These are phyloP conservation scores for Diplosphaera chodatii DNA, from an alignment of 139 green algal genomes.

Conservation along the genomic window DNA sequence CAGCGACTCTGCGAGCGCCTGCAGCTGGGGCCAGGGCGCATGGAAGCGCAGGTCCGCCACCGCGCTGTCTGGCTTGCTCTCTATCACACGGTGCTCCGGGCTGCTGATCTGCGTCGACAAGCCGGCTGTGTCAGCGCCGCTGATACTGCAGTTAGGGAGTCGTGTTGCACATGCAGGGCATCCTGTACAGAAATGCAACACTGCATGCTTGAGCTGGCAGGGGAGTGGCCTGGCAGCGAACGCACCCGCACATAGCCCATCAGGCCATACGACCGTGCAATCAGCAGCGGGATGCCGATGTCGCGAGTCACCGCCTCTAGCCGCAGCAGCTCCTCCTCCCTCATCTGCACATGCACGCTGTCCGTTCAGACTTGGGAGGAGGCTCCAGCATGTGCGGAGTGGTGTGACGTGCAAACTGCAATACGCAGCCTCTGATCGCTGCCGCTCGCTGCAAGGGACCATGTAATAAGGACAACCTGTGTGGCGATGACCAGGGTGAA, in stretches of 20 bases:
- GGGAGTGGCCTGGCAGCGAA: not conserved
- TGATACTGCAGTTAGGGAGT: too few relatives aligned
- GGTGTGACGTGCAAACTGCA: too few relatives aligned
- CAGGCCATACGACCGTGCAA: slow-evolving; percentile 78
- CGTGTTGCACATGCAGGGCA: too few relatives aligned
- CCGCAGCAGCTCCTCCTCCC: slow-evolving; percentile 42
- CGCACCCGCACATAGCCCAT: slow-evolving; percentile 71
- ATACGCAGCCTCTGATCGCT: too few relatives aligned
- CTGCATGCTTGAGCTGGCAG: too few relatives aligned
- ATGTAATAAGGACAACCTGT: too few relatives aligned
- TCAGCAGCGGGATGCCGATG: slow-evolving; percentile 56
- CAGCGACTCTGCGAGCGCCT: slow-evolving; percentile 38
- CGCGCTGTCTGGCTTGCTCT: slow-evolving; percentile 85
- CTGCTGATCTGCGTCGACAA: slow-evolving; percentile 46
- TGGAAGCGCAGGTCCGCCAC: slow-evolving; percentile 80
- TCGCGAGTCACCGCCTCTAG: slow-evolving; percentile 68
- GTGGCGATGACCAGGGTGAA: slow-evolving; percentile 90
- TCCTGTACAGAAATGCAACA: slow-evolving; percentile 5
- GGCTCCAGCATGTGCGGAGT: too few relatives aligned
- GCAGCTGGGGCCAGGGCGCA: slow-evolving; percentile 79
- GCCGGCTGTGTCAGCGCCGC: too few relatives aligned
- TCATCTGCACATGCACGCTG: slow-evolving; percentile 49
- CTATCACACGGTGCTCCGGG: slow-evolving; percentile 76
- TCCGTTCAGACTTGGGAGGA: too few relatives aligned
- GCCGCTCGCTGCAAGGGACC: too few relatives aligned